Evolutionary conservation across 2,329 filamentous ascomycete species (phyloP).

Genomic region (Dactylellina haptotyla): DNA sequence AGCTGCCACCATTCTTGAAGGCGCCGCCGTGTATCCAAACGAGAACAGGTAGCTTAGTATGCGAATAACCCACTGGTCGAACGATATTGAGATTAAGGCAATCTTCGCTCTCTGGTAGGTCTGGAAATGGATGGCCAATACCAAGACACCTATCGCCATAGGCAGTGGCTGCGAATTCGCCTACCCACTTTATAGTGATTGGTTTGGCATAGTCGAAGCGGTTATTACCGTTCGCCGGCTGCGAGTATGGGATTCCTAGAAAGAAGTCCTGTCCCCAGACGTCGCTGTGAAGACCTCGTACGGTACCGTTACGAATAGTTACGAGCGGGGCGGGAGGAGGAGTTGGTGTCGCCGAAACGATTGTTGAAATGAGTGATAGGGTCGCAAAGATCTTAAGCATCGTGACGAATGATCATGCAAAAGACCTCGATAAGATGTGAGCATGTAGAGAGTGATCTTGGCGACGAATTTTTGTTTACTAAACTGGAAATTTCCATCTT

Average conservation of each 20-base stretch:
- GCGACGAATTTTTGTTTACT: too few species aligned
- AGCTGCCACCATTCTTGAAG: slow-evolving; percentile 62
- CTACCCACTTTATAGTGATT: slow-evolving; percentile 56
- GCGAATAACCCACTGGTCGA: slow-evolving; percentile 54
- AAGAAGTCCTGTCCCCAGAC: slow-evolving; percentile 66
- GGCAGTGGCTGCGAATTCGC: slow-evolving; percentile 29
- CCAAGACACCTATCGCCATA: slow-evolving; percentile 56
- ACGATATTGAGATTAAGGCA: slow-evolving; percentile 61
- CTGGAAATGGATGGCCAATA: slow-evolving; percentile 58
- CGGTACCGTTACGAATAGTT: slow-evolving; percentile 64
- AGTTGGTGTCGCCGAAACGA: slow-evolving; percentile 11
- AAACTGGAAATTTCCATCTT: too few species aligned
- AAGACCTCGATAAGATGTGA: background rate
- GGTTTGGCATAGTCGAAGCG: slow-evolving; percentile 63
- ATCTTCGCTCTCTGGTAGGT: slow-evolving; percentile 57
- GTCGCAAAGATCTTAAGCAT: slow-evolving; percentile 14
- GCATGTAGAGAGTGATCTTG: background rate
- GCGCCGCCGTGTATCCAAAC: slow-evolving; percentile 66
- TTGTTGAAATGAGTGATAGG: slow-evolving; percentile 16
- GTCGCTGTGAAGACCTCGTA: slow-evolving; percentile 62
- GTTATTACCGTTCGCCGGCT: slow-evolving; percentile 67
- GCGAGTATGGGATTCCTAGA: slow-evolving; percentile 69
- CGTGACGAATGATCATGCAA: background rate
- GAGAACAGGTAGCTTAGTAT: slow-evolving; percentile 63
- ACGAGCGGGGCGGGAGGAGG: slow-evolving; percentile 1